These are phyloP conservation scores for Globisporangium nodosum DNA, from an alignment of 352 stramenopile genomes.

Conservation along the genomic window DNA sequence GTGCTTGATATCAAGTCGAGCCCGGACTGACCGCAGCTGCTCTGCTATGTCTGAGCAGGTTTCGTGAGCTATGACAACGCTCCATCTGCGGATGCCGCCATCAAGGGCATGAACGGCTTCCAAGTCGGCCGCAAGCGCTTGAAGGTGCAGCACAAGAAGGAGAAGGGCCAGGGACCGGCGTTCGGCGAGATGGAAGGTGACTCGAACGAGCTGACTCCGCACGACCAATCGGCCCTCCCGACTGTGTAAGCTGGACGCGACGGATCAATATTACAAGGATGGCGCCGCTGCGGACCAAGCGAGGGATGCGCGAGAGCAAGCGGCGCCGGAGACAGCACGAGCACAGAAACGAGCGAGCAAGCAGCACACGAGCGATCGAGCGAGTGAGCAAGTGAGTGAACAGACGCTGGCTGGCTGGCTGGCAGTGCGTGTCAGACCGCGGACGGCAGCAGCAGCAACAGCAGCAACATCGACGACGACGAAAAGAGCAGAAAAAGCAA, in stretches of 20 bases:
- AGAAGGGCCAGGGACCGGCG: constrained; percentile 69
- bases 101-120: constrained; percentile 95
- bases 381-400: constrained; percentile 3
- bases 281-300: constrained; percentile 1
- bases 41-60: constrained; percentile 30
- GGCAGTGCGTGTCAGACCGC: not conserved
- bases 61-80: constrained; percentile 96
- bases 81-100: constrained; percentile 89
- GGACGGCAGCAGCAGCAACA: not conserved
- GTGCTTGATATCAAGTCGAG: not conserved
- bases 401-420: not conserved
- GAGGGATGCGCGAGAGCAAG: not conserved
- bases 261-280: constrained; percentile 7
- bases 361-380: not conserved
- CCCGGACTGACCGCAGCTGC: not conserved
- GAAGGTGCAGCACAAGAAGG: constrained; percentile 95
- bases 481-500: constrained; percentile 1
- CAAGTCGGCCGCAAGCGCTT: constrained; percentile 95
- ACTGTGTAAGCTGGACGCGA: constrained; percentile 29
- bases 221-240: constrained; percentile 20
- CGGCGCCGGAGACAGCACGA: constrained; percentile 1
- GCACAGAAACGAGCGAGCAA: constrained; percentile 1
- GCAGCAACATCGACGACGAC: not conserved
- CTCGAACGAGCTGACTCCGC: constrained; percentile 32
- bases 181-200: constrained; percentile 70